Conservation (phyloP, 2,329 filamentous ascomycete genomes). For the Sporothrix protearum region DNA sequence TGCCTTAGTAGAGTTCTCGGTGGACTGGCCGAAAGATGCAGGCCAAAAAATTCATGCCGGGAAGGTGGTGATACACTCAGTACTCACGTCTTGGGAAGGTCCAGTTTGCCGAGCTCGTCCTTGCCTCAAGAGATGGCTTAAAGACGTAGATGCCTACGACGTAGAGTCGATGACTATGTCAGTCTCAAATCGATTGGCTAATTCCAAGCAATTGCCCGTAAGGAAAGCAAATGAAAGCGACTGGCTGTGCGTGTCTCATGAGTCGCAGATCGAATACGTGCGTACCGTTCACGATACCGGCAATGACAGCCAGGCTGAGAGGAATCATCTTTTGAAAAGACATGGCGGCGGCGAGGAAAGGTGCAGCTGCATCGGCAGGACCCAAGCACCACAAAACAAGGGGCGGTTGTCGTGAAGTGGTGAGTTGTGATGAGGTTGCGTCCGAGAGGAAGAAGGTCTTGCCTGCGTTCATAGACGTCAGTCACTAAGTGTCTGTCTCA, state of each 20-base stretch:
- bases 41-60: neutral
- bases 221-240: neutral
- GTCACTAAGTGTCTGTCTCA: too few relatives aligned
- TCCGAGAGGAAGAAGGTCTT: neutral
- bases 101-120: neutral
- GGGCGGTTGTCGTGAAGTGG: neutral
- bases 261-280: neutral
- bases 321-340: conserved; percentile 26
- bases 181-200: neutral
- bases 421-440: neutral
- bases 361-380: neutral
- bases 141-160: conserved; percentile 30
- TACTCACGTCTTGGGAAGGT: conserved; percentile 14
- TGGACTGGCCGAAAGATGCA: neutral
- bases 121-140: conserved; percentile 23
- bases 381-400: neutral
- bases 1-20: neutral
- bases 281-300: conserved; percentile 37
- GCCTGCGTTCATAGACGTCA: neutral
- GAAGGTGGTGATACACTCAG: conserved; percentile 14
- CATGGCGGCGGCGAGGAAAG: conserved; percentile 22
- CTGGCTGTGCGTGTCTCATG: neutral
- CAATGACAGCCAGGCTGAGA: conserved; percentile 33
- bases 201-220: neutral
- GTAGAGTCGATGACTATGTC: neutral